Percentiles rank a stretch among this genome's conserved stretches.
phyloP scores from a whole-genome alignment of 441 rosid species.

The Aleurites moluccanus region DNA sequence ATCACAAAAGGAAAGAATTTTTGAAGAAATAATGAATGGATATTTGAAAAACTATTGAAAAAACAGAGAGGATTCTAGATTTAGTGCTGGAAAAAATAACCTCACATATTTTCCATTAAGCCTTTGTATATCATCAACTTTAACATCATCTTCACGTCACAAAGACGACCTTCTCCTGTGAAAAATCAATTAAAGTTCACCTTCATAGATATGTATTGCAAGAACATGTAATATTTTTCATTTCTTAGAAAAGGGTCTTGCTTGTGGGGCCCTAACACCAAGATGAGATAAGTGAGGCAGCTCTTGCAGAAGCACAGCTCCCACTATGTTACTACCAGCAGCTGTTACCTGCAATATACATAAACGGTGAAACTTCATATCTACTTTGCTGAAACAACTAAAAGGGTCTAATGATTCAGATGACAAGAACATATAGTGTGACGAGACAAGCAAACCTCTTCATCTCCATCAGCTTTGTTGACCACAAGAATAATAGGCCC shows the following conservation, averaged over 20 bases:
- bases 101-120: constrained; percentile 80
- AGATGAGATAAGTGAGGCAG: constrained; percentile 98
- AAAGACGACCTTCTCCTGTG: constrained; percentile 87
- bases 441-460: constrained; percentile 59
- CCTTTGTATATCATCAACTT: constrained; percentile 48
- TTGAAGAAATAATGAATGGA: neutral
- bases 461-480: constrained; percentile 97
- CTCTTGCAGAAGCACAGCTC: constrained; percentile 90
- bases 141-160: constrained; percentile 94
- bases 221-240: neutral
- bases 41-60: constrained; percentile 4
- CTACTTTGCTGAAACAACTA: constrained; percentile 6
- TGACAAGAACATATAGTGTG: constrained; percentile 6
- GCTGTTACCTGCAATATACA: constrained; percentile 67
- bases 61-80: constrained; percentile 10
- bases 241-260: constrained; percentile 33
- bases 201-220: constrained; percentile 18
- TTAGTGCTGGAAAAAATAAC: constrained; percentile 34
- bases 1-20: neutral
- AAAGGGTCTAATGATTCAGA: constrained; percentile 1
- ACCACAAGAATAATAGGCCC: constrained; percentile 85
- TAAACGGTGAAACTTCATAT: constrained; percentile 18
- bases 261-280: constrained; percentile 98
- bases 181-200: constrained; percentile 19
- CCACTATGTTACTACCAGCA: constrained; percentile 69